Evolutionary conservation across 169 alveolate genomes (phyloP), one percentile per base, ranked within the genome.

Genomic region (Besnoitia besnoiti): DNA sequence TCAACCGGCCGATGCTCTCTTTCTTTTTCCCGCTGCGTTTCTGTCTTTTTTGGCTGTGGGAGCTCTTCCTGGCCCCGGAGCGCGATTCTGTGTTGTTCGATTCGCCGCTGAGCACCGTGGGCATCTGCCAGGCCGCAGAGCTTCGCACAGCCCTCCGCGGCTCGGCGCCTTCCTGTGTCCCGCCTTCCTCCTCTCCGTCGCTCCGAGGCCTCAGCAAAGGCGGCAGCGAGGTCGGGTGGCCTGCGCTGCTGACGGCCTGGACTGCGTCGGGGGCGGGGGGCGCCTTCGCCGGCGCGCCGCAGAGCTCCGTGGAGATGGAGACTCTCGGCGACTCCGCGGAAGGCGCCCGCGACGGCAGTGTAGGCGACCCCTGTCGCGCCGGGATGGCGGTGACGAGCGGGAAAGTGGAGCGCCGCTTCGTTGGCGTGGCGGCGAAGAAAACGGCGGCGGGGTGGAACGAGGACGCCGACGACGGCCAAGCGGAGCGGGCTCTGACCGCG

Each of bases 81-180:
- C 12, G 37, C 0, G 93, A 89, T 40, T 89, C 93, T 12, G 89
- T 89, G 37, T 67, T 89, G 16, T 39, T 89, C 51, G 93, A 89
- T 42, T 89, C 93, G 30, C 93, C 93, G 27, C 80, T 89, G 27
- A 73, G 89, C 46, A 42, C 93, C 16, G 37, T 40, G 61, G 93
- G 93, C 46, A 89, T 89, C n/a, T 85, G 39, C 89, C 93, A 89
- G 77, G 85, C 93, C 16, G 87, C 87, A 21, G 87, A 77, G 59
- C 87, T 77, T 8, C 87, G 87, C 87, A 37, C 61, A 14, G 49
- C 55, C 16, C 87, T 77, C 37, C 87, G 87, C 44, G 39, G 67
- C 30, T 1, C 3, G 12, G n/a, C 27, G n/a, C 33, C 67, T n/a
- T 55, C 67, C 33, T 0, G 30, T 8, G n/a, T 3, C n/a, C 67